Evolutionary conservation across 768 basidiomycete genomes (phyloP).

Genomic region (Butyriboletus loyo): DNA sequence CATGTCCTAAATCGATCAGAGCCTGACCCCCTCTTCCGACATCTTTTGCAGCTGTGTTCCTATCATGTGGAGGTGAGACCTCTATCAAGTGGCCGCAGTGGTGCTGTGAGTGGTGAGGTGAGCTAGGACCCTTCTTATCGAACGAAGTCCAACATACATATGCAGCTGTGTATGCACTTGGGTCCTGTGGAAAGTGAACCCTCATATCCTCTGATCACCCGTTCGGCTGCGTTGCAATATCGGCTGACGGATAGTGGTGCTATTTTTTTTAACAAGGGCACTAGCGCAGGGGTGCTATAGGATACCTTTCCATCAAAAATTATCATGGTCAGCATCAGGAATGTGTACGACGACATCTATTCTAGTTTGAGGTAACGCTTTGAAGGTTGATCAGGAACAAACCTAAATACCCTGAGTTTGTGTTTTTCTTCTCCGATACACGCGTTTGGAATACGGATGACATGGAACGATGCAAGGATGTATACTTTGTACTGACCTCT

Average conservation of each 20-base stretch:
- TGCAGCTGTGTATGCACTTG: constrained; percentile 59
- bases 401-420: too few species aligned
- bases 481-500: not conserved
- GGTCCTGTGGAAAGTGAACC: constrained; percentile 42
- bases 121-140: constrained; percentile 5
- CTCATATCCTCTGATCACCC: constrained; percentile 40
- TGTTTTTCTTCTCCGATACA: not conserved
- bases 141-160: not conserved
- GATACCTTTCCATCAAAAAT: not conserved
- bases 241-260: constrained; percentile 62
- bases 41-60: constrained; percentile 58
- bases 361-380: not conserved
- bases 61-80: constrained; percentile 73
- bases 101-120: constrained; percentile 77
- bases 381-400: not conserved
- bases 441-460: not conserved
- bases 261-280: constrained; percentile 72
- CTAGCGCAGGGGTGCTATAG: constrained; percentile 60
- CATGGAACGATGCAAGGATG: not conserved
- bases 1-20: constrained; percentile 54
- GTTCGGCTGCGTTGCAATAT: constrained; percentile 65
- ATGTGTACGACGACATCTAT: not conserved
- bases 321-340: not conserved
- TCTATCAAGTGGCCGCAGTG: constrained; percentile 71
- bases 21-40: constrained; percentile 57